Percentiles rank a stretch among this genome's conserved stretches.
Conservation (phyloP, 2,329 filamentous ascomycete genomes). For the Balansia obtecta region DNA sequence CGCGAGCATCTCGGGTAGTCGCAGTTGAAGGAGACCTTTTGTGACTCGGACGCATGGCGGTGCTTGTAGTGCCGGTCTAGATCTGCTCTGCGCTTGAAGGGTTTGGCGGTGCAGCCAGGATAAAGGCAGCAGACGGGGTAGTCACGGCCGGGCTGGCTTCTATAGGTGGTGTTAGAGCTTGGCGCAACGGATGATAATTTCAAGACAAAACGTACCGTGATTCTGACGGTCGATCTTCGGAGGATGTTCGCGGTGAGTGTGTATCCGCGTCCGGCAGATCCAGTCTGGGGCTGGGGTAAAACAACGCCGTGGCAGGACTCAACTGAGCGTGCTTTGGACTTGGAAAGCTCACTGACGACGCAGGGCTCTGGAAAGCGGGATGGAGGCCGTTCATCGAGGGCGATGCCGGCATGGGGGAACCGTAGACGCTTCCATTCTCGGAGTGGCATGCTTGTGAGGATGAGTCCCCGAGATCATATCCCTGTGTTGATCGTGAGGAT, state of each 20-base stretch:
- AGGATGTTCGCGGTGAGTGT: constrained; percentile 7
- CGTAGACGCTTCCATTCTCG: neutral
- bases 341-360: constrained; percentile 2
- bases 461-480: constrained; percentile 1
- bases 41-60: constrained; percentile 29
- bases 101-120: constrained; percentile 28
- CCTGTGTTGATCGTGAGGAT: neutral
- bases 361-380: neutral
- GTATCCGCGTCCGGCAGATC: constrained; percentile 8
- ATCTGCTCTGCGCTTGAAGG: constrained; percentile 41
- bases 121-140: constrained; percentile 26
- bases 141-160: constrained; percentile 14
- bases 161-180: neutral
- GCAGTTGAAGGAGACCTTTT: constrained; percentile 34
- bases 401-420: constrained; percentile 1
- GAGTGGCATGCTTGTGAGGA: constrained; percentile 2
- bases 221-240: constrained; percentile 6
- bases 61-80: constrained; percentile 40
- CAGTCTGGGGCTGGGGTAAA: constrained; percentile 10
- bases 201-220: constrained; percentile 2
- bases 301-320: constrained; percentile 5
- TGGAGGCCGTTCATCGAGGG: neutral
- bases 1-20: constrained; percentile 39
- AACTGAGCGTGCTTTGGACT: constrained; percentile 3
- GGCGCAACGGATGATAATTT: neutral